Evolutionary conservation across 164 flowering plant genomes (phyloP), one percentile per base, ranked within the genome.

Genomic region (Magnolia changhungtana): DNA sequence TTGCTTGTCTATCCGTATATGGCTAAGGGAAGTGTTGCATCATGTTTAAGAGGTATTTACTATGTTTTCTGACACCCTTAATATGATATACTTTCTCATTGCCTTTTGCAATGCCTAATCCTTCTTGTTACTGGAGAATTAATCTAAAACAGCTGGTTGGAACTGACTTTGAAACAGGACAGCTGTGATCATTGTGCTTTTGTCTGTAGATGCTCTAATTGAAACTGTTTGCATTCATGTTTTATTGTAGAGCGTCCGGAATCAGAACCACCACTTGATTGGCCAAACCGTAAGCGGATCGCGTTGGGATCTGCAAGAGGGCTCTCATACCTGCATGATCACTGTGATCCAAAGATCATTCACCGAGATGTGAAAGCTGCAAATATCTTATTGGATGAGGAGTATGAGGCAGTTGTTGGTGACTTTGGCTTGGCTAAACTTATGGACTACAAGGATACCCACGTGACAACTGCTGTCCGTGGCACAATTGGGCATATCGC

Each of bases 301-400:
- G 95, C 98, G 9, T 77, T 94, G 79, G 98, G 98, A 52, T 87
- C 97, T 72, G 97, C 98, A 8, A 85, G 97, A 76, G 98, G 98
- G 31, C 95, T 94, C 29, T 88, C 95, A 59, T 94, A 94, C 85
- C 81, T 94, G 84, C 98, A 94, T 78, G 98, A 94, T 82, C 97
- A 93, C 81, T 91, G 98, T 86, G 95, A 93, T 82, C 98, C 98
- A 19, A 93, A 92, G 83, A 93, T 93, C 75, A 94, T 94, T 75
- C 98, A 94, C 55, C 95, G 98, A 73, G 98, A 94, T 82, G 98
- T 94, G 55, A 94, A 93, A 86, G 98, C 98, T 76, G 98, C 98
- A 64, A 93, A 93, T 71, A 93, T 93, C 80, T 85, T 93, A 83
- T 81, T 93, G 80, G 96, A 93, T 78, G 96, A 91, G 83, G 96